Evolutionary conservation across 768 basidiomycete species (phyloP), one percentile per base, ranked within the genome.

Genomic region (Auriscalpium microsporum): DNA sequence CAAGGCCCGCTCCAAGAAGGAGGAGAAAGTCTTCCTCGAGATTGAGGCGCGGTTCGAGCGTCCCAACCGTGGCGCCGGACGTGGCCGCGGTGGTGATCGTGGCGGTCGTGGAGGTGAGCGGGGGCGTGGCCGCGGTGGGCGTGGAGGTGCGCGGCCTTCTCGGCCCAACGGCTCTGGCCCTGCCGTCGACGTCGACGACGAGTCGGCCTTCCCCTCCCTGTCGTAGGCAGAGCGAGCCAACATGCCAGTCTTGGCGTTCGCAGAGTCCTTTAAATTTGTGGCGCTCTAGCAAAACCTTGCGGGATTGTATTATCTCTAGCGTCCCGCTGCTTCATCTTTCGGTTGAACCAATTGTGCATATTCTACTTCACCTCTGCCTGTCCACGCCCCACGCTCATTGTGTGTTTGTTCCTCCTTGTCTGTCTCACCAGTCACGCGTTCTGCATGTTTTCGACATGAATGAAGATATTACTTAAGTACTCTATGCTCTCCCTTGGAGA

Each of bases 21-120:
- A 90, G 64, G 90, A 92, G 71, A 96, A 95, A 71, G 82, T 92
- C 63, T 90, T 78, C 74, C 77, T 98, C 66, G 93, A 95, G 67
- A 90, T 97, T 69, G 92, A 96, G 14, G 89, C 84, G 54, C 88
- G 80, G 64, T 94, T 93, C 68, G 86, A 92, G 45, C 85, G 86
- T 61, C 91, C 91, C 53, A 68, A 76, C n/a, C 82, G 87, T 60
- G 81, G 82, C 56, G 80, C 81, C 28, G 78, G 79, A 57, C 76
- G 85, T 33, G 75, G 78, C 19, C 67, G 73, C 52, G 73, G 73
- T 11, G 77, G 78, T 48, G 75, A 75, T 46, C 69, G 75, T 47
- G 65, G 74, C 50, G 73, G 74, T 13, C 78, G 69, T 45, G 71
- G 75, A 54, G 69, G 72, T 44, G 64, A 70, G 14, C 66, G 75